These are phyloP conservation scores for Skeletonema menzelii DNA, from an alignment of 108 stramenopile species.

Conservation along the genomic window DNA sequence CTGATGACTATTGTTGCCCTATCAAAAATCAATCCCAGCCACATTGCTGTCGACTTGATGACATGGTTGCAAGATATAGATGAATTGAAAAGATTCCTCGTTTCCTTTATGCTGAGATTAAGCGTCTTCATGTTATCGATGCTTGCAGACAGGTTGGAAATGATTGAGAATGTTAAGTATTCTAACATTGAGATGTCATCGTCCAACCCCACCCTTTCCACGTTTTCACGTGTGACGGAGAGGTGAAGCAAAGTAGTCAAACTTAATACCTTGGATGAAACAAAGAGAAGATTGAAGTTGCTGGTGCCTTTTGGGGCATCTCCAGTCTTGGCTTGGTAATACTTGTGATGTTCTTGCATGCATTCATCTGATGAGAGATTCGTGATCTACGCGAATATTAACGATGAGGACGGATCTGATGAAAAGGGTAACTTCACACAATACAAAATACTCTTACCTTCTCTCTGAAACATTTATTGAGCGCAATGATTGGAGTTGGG, in stretches of 20 bases:
- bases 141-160: slow-evolving; percentile 27
- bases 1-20: slow-evolving; percentile 13
- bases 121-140: slow-evolving; percentile 11
- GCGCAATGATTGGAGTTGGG: slow-evolving; percentile 4
- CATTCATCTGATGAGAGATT: slow-evolving; percentile 18
- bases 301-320: slow-evolving; percentile 9
- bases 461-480: slow-evolving; percentile 16
- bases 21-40: slow-evolving; percentile 24
- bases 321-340: slow-evolving; percentile 18
- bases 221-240: slow-evolving; percentile 4
- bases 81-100: slow-evolving; percentile 8
- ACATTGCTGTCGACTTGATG: slow-evolving; percentile 19
- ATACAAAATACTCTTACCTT: slow-evolving; percentile 9
- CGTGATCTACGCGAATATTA: slow-evolving; percentile 11
- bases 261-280: slow-evolving; percentile 26
- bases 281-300: slow-evolving; percentile 27
- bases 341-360: slow-evolving; percentile 13
- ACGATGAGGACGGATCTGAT: background rate
- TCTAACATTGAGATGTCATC: slow-evolving; percentile 22
- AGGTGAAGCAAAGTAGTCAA: slow-evolving; percentile 24
- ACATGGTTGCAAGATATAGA: slow-evolving; percentile 21
- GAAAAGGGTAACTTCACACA: background rate
- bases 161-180: slow-evolving; percentile 26
- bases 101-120: slow-evolving; percentile 8
- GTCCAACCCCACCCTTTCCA: slow-evolving; percentile 28